phyloP scores from a whole-genome alignment of 345 rosid genomes.

The Eucalyptus caleyi region DNA sequence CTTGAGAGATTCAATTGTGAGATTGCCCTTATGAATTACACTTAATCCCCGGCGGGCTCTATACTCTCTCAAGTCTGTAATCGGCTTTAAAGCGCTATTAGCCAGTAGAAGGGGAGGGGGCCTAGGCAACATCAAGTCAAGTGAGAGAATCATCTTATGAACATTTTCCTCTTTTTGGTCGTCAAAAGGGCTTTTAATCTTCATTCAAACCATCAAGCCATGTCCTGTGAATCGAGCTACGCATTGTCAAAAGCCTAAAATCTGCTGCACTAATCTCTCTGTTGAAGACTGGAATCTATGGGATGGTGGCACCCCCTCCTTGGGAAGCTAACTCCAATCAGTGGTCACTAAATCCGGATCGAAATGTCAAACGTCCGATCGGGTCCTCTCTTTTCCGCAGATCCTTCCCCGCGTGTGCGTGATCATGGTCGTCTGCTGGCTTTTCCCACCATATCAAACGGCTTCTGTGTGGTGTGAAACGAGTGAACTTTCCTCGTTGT shows the following conservation, averaged over 20 bases:
- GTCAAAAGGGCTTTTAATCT: neutral
- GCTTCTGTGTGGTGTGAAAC: too few relatives aligned
- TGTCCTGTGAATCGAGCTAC: neutral
- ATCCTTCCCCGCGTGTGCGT: too few relatives aligned
- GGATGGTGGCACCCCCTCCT: too few relatives aligned
- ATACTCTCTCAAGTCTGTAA: neutral
- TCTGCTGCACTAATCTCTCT: neutral
- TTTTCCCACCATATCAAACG: too few relatives aligned
- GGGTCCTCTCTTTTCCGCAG: too few relatives aligned
- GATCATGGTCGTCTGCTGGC: too few relatives aligned
- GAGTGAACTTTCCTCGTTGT: too few relatives aligned
- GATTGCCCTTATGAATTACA: neutral
- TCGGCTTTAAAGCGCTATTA: neutral
- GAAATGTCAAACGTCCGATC: too few relatives aligned
- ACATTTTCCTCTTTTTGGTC: neutral
- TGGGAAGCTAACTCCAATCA: too few relatives aligned
- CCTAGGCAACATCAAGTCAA: neutral
- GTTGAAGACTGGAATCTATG: too few relatives aligned
- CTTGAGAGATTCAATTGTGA: neutral
- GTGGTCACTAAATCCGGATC: too few relatives aligned
- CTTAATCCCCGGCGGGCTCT: neutral
- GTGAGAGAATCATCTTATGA: neutral
- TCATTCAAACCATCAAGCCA: neutral
- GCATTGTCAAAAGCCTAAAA: neutral
- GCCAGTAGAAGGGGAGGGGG: neutral